Evolutionary conservation across 1,139 yeast species (phyloP).

Genomic region (Pneumocystis canis): DNA sequence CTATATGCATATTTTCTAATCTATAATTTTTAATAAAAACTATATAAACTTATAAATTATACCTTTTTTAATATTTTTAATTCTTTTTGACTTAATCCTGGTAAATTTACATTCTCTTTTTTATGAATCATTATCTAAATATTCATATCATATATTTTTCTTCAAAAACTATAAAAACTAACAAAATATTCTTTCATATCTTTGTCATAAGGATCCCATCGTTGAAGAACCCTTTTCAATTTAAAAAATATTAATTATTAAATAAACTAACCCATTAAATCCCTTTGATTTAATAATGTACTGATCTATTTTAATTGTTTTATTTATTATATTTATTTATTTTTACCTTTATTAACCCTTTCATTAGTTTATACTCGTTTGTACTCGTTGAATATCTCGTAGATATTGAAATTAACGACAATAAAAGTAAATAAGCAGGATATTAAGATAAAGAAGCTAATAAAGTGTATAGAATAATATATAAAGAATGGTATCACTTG

Average conservation of each 20-base stretch:
- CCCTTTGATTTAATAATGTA: background rate
- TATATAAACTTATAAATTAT: background rate
- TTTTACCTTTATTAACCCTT: no score
- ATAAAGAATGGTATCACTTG: constrained; percentile 4
- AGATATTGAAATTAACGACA: no score
- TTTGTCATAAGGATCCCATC: background rate
- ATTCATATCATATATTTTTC: background rate
- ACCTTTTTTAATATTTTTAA: background rate
- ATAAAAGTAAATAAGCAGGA: no score
- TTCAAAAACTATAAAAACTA: background rate
- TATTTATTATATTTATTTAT: no score
- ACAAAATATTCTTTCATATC: background rate
- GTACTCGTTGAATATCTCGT: no score
- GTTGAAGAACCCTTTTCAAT: background rate
- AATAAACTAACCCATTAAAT: background rate
- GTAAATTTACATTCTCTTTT: background rate
- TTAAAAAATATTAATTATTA: background rate
- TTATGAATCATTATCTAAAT: background rate
- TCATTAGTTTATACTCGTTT: no score
- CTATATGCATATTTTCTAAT: constrained; percentile 6
- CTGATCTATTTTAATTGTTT: background rate
- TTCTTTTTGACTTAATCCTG: background rate
- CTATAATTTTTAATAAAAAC: background rate
- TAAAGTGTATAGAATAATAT: no score
- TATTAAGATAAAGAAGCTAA: no score